A percentile compares a stretch with the other conserved stretches of the same genome.
Evolutionary conservation across 345 rosid genomes (phyloP).

Genomic region (Ceriops tagal): DNA sequence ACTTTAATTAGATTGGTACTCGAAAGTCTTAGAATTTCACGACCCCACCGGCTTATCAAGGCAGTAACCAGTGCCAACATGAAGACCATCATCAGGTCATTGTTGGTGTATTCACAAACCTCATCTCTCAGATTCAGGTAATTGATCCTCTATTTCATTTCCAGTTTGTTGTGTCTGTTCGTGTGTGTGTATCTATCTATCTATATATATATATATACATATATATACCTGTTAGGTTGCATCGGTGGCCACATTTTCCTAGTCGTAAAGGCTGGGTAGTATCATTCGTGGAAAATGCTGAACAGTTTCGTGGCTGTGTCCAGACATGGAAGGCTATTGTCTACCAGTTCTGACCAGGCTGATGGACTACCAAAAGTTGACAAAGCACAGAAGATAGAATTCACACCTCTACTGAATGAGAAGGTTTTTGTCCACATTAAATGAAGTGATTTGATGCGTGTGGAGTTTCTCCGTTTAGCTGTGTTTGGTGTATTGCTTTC

Average conservation of each 20-base stretch:
- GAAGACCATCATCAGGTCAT: constrained; percentile 9
- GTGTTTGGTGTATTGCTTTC: background rate
- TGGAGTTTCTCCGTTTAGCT: background rate
- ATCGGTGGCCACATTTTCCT: background rate
- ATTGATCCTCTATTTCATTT: background rate
- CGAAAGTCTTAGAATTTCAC: too few species aligned
- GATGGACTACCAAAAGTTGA: constrained; percentile 16
- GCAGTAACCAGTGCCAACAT: background rate
- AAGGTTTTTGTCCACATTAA: constrained; percentile 22
- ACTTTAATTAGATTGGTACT: too few species aligned
- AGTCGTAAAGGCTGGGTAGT: background rate
- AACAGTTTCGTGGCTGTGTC: constrained; percentile 14
- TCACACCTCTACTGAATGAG: constrained; percentile 5
- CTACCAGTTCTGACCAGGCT: constrained; percentile 16
- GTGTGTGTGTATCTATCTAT: background rate
- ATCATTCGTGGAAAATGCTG: background rate
- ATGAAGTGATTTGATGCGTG: background rate
- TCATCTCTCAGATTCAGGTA: constrained; percentile 14
- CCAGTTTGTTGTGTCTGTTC: background rate
- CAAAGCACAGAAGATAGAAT: constrained; percentile 15
- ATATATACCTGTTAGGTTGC: background rate
- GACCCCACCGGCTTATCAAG: too few species aligned
- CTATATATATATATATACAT: too few species aligned
- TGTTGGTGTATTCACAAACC: constrained; percentile 18
- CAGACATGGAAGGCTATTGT: constrained; percentile 23